phyloP scores from a whole-genome alignment of 441 rosid species.

The Erodium trifolium region DNA sequence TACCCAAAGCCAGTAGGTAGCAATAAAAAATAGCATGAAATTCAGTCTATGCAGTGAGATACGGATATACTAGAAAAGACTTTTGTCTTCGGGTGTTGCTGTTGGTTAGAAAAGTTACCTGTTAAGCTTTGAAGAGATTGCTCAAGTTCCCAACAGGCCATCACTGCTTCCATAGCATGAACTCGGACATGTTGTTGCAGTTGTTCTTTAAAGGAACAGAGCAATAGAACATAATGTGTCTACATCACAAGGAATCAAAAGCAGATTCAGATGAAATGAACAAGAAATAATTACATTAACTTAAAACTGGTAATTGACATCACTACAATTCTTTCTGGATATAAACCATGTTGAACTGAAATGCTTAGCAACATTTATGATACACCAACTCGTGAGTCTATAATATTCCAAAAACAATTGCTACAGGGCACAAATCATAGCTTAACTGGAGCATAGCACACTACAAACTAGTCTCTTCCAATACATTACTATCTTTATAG shows the following conservation, averaged over 20 bases:
- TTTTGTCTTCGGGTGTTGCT: too few relatives aligned
- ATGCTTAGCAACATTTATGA: not conserved
- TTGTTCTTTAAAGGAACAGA: constrained; percentile 96
- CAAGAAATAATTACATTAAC: not conserved
- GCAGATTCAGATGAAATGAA: not conserved
- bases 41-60: not conserved
- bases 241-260: constrained; percentile 20
- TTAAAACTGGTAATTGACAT: not conserved
- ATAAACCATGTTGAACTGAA: not conserved
- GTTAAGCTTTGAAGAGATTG: constrained; percentile 95
- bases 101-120: constrained; percentile 32
- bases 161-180: constrained; percentile 99
- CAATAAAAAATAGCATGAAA: not conserved
- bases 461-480: not conserved
- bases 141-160: constrained; percentile 99
- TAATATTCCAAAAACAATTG: not conserved
- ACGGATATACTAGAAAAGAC: not conserved
- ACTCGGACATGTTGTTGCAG: constrained; percentile 97
- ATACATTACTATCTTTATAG: not conserved
- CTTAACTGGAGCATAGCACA: not conserved
- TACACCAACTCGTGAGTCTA: not conserved
- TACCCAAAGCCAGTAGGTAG: not conserved
- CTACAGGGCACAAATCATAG: not conserved
- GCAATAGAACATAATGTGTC: constrained; percentile 93
- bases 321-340: not conserved